Evolutionary conservation across 2,329 filamentous ascomycete species (phyloP).

Genomic region (Talaromyces sp.): DNA sequence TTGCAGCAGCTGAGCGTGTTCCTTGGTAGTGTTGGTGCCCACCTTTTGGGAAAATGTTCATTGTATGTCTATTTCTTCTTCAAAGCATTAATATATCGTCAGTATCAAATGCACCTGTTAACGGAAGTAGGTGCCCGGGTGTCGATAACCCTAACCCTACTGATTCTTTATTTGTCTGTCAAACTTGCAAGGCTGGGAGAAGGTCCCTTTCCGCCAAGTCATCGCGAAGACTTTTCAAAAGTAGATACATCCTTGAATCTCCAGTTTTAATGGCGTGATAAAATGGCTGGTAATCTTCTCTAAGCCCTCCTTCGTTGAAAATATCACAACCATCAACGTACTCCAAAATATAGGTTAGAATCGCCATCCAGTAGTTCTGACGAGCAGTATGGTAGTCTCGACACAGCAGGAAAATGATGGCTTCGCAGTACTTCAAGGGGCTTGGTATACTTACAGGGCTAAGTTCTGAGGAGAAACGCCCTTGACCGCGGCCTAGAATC

Average conservation of each 20-base stretch:
- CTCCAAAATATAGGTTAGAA: slow-evolving; percentile 21
- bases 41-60: too few species aligned
- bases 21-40: too few species aligned
- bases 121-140: too few species aligned
- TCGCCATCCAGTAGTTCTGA: slow-evolving; percentile 19
- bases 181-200: background rate
- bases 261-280: slow-evolving; percentile 19
- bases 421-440: slow-evolving; percentile 18
- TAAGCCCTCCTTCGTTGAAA: slow-evolving; percentile 17
- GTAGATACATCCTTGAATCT: slow-evolving; percentile 17
- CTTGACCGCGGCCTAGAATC: slow-evolving; percentile 14
- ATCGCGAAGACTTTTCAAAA: slow-evolving; percentile 17
- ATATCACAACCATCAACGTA: slow-evolving; percentile 19
- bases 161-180: background rate
- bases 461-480: slow-evolving; percentile 15
- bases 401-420: slow-evolving; percentile 20
- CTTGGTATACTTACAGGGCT: slow-evolving; percentile 18
- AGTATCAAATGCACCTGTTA: too few species aligned
- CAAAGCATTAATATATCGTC: too few species aligned
- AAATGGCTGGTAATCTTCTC: slow-evolving; percentile 16
- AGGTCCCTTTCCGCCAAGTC: slow-evolving; percentile 6
- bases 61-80: too few species aligned
- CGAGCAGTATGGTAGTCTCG: slow-evolving; percentile 15
- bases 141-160: too few species aligned
- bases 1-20: too few species aligned